phyloP scores from a whole-genome alignment of 345 rosid genomes.

The Eucalyptus victrix region DNA sequence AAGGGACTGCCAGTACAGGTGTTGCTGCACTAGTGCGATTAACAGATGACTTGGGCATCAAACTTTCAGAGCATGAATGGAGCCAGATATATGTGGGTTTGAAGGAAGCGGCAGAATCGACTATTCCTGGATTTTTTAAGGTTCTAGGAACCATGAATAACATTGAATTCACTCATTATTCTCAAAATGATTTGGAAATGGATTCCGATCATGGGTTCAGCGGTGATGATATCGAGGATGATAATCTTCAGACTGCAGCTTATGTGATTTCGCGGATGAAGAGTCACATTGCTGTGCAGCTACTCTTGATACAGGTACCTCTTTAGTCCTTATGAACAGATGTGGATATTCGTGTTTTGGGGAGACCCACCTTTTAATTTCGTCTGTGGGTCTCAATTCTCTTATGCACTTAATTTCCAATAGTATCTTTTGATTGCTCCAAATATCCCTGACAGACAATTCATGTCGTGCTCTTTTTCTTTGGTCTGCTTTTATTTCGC shows the following conservation, averaged over 20 bases:
- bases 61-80: slow-evolving; percentile 70
- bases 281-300: slow-evolving; percentile 70
- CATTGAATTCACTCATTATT: slow-evolving; percentile 25
- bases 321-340: background rate
- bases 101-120: slow-evolving; percentile 60
- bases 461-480: background rate
- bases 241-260: slow-evolving; percentile 61
- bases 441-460: background rate
- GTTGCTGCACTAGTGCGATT: slow-evolving; percentile 53
- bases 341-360: background rate
- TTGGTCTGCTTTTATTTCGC: background rate
- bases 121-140: slow-evolving; percentile 57
- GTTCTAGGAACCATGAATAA: slow-evolving; percentile 62
- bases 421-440: background rate
- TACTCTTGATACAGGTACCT: slow-evolving; percentile 61
- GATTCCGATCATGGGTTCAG: slow-evolving; percentile 47
- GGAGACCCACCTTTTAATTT: background rate
- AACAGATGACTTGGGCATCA: slow-evolving; percentile 46
- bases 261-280: slow-evolving; percentile 75
- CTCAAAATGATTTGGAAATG: slow-evolving; percentile 31
- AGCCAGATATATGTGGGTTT: slow-evolving; percentile 42
- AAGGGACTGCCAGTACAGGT: slow-evolving; percentile 78
- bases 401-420: background rate
- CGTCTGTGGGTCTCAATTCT: background rate
- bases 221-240: slow-evolving; percentile 56